phyloP scores from a whole-genome alignment of 2,329 filamentous ascomycete species.

The Diaporthe aspalathi region DNA sequence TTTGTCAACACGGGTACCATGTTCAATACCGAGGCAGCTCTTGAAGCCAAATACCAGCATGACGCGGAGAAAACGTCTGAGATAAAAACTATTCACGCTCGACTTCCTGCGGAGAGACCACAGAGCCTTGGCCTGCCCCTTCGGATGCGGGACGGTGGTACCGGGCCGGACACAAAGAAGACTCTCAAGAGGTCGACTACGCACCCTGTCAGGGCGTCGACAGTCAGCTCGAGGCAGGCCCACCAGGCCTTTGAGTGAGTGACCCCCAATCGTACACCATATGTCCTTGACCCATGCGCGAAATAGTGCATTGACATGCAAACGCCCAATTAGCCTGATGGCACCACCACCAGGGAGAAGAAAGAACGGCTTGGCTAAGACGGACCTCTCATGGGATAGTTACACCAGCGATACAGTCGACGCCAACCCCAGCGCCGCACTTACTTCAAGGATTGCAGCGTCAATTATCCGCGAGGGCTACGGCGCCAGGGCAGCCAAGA shows the following conservation, averaged over 20 bases:
- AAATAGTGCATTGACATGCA: conserved; percentile 19
- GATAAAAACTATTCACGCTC: conserved; percentile 2
- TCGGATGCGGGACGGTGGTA: conserved; percentile 10
- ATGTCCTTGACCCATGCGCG: neutral
- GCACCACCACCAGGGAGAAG: conserved; percentile 36
- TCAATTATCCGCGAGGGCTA: conserved; percentile 34
- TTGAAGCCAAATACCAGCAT: conserved; percentile 7
- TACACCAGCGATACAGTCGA: conserved; percentile 28
- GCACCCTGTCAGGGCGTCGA: conserved; percentile 12
- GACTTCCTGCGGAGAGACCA: conserved; percentile 16
- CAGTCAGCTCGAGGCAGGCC: neutral
- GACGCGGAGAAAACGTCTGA: neutral
- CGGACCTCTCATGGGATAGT: conserved; percentile 11
- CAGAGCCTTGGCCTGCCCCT: conserved; percentile 31
- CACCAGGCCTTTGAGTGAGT: conserved; percentile 31
- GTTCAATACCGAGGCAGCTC: conserved; percentile 9
- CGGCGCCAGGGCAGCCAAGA: conserved; percentile 10
- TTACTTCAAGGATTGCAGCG: conserved; percentile 36
- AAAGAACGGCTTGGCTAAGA: conserved; percentile 29
- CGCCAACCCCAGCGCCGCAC: conserved; percentile 35
- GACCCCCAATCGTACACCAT: neutral
- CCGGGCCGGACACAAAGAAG: conserved; percentile 16
- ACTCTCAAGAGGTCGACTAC: conserved; percentile 16
- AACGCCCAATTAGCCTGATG: conserved; percentile 31
- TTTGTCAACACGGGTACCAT: conserved; percentile 33